Conservation (phyloP, 805 yeast genomes). For the Ogataea angusta region DNA sequence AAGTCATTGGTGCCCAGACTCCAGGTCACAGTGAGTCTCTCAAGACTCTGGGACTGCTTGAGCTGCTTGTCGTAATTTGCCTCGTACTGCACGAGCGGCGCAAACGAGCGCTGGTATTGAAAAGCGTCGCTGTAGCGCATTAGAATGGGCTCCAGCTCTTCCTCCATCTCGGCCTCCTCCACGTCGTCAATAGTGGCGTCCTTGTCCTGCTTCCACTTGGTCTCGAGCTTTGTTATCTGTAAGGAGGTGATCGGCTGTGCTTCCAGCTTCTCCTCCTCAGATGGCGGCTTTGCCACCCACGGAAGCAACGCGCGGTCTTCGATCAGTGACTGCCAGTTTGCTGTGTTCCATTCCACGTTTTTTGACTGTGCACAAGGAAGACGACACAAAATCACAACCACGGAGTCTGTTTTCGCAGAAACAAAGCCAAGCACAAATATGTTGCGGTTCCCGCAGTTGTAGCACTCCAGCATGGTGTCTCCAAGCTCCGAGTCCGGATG, state of each 20-base stretch:
- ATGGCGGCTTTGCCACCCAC: constrained; percentile 77
- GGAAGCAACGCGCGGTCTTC: constrained; percentile 73
- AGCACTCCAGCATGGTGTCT: constrained; percentile 85
- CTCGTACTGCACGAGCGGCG: constrained; percentile 78
- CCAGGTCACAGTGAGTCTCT: constrained; percentile 74
- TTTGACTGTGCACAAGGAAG: constrained; percentile 80
- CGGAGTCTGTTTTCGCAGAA: constrained; percentile 80
- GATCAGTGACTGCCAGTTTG: constrained; percentile 82
- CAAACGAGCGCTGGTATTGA: constrained; percentile 81
- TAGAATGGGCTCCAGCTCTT: constrained; percentile 65
- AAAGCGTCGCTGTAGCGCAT: constrained; percentile 78
- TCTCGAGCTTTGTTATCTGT: constrained; percentile 71
- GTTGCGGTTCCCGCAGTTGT: constrained; percentile 81
- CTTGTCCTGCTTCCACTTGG: constrained; percentile 73
- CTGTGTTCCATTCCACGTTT: constrained; percentile 81
- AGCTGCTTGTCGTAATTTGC: constrained; percentile 73
- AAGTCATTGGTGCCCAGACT: constrained; percentile 59
- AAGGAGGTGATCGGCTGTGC: constrained; percentile 56
- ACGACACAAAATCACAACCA: constrained; percentile 83
- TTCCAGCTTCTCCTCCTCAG: constrained; percentile 56
- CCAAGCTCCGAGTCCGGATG: constrained; percentile 83
- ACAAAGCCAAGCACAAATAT: constrained; percentile 83
- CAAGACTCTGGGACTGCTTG: constrained; percentile 75
- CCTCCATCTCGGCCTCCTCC: constrained; percentile 49
- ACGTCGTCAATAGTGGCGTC: constrained; percentile 70